Percentiles rank a stretch among this genome's conserved stretches.
These are phyloP conservation scores for Zygosaccharomyces pseudorouxii DNA, from an alignment of 805 yeast species.

Conservation along the genomic window DNA sequence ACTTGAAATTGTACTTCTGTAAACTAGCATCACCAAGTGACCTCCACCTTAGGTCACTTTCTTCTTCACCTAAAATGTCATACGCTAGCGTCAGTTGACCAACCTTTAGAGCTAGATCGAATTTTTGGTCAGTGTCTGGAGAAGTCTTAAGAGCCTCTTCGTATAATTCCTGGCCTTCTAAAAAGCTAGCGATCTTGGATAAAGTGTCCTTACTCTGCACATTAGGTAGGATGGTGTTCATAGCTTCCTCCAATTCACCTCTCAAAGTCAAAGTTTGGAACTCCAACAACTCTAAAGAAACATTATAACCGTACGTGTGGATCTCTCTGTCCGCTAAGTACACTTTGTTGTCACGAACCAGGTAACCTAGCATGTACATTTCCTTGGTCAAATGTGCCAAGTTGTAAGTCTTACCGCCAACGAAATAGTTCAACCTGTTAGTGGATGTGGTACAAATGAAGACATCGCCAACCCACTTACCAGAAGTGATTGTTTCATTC, in stretches of 20 bases:
- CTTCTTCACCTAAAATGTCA: conserved; percentile 52
- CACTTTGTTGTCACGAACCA: conserved; percentile 84
- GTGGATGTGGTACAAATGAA: conserved; percentile 84
- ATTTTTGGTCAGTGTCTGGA: conserved; percentile 84
- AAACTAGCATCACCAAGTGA: conserved; percentile 85
- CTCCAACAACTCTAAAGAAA: conserved; percentile 83
- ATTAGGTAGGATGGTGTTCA: conserved; percentile 51
- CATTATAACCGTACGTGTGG: conserved; percentile 71
- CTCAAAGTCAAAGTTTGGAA: conserved; percentile 93
- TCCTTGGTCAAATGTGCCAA: conserved; percentile 89
- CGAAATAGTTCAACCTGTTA: conserved; percentile 87
- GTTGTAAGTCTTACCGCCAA: conserved; percentile 89
- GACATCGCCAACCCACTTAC: conserved; percentile 97
- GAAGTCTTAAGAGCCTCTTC: conserved; percentile 81
- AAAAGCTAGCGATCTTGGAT: conserved; percentile 80
- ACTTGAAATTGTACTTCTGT: conserved; percentile 66
- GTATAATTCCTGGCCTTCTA: conserved; percentile 86
- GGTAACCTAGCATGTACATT: conserved; percentile 81
- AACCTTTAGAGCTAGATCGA: conserved; percentile 82
- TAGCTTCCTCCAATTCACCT: conserved; percentile 86
- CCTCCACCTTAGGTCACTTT: conserved; percentile 77
- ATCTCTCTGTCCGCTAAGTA: conserved; percentile 90
- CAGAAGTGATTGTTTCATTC: conserved; percentile 75
- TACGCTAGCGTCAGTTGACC: conserved; percentile 67
- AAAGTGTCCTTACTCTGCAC: conserved; percentile 58